Base-by-base conservation (phyloP, 2,329 filamentous ascomycete species). In the Aureobasidium lini region DNA sequence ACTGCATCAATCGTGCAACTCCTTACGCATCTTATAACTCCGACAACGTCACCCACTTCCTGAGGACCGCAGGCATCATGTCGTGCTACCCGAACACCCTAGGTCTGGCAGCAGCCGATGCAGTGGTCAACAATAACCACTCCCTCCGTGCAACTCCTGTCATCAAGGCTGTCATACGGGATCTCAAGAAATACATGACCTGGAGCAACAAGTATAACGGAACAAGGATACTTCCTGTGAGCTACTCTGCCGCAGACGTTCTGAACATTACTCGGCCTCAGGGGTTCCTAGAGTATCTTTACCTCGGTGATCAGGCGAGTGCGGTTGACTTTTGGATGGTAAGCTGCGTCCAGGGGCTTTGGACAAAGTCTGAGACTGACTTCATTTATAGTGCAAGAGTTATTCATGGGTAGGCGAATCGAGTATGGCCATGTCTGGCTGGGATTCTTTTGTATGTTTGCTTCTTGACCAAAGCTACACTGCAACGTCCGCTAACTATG, bases 131-230 rank as follows among this genome's bases (percentile, higher is more conserved):
- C 34, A 42, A 42, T 7, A 15, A 54, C 15, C 34, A 23, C 5
- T 43, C 42, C 16, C 39, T 62, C 18, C n/a, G 6, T 5, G 61
- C 52, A 16, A 40, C 57, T 5, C 64, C 64, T 11, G 61, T 65
- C 1, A 23, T 65, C 9, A 61, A 28, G 48, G 62, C 64, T 39
- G 60, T 64, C 11, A 37, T 63, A 1, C 48, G 62, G 43, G 64
- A 64, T 36, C 13, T 65, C 23, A 65, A 65, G 47, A 57, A 40
- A 13, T 60, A 63, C 34, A 60, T 63, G 58, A 13, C 10, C 4
- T 11, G 61, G 31, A 63, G 52, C 34, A 23, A 61, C 23, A 44
- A 59, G n/a, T 11, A 11, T 7, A 40, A 34, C 3, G 61, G 64
- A 5, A 58, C 62, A 36, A 37, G 62, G 29, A n/a, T 59, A n/a